Evolutionary conservation across 768 basidiomycete species (phyloP), one percentile per base, ranked within the genome.

Genomic region (Favolaschia claudopus): DNA sequence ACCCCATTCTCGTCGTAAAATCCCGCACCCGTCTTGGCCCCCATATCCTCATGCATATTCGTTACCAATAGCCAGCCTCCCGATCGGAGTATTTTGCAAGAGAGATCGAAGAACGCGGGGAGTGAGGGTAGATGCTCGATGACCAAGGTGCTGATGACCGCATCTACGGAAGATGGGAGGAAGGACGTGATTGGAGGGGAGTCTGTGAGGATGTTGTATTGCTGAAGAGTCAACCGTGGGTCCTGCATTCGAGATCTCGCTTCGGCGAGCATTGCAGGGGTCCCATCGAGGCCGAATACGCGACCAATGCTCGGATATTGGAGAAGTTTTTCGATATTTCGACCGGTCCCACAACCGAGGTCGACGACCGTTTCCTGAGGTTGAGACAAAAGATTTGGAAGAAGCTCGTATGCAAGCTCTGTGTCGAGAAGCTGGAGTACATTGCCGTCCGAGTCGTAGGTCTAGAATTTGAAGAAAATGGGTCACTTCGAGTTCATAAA

Each of bases 21-120:
- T 9, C 48, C 48, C 0, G 59, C 59, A 4, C 59, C 59, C 4
- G 48, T 51, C 22, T 14, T 7, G 1, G 12, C 20, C 7, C 59
- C 59, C 53, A 61, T 40, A 14, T 48, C 40, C 14, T 54, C 52
- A 20, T 61, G 59, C 59, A 61, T 61, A 29, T 61, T 61, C n/a
- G 59, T 61, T 19, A 61, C 51, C 33, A 61, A 33, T 22, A 50
- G 13, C 53, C 59, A 61, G 3, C 52, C 52, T 15, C 59, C 59
- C 13, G 3, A 9, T 13, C 47, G 40, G 2, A 61, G 47, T 15
- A 61, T 40, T 27, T 28, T n/a, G 9, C 50, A 33, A 22, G 34
- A 46, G 20, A 34, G 53, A 20, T 9, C 29, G 28, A 61, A 61
- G 33, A 55, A 61, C 24, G 27, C 36, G 5, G 49, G 29, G 22